These are phyloP conservation scores for Teratosphaeria pseudoeucalypti DNA, from an alignment of 2,329 filamentous ascomycete species.

Conservation along the genomic window DNA sequence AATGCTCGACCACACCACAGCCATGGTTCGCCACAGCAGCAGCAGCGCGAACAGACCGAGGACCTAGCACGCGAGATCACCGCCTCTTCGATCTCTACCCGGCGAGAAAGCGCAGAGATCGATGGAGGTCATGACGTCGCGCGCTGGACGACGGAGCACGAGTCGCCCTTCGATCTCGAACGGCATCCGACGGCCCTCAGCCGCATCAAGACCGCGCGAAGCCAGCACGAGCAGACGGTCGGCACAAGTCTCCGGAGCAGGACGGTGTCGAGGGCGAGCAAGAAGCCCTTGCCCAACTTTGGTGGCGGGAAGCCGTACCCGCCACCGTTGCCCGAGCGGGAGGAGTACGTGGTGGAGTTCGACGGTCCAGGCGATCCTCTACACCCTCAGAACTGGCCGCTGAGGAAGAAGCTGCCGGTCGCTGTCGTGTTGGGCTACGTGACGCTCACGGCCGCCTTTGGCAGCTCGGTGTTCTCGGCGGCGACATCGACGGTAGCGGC, in stretches of 20 bases:
- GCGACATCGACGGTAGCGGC: constrained; percentile 32
- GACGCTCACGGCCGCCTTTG: constrained; percentile 60
- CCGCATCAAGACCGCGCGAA: constrained; percentile 58
- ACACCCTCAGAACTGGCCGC: constrained; percentile 79
- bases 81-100: constrained; percentile 34
- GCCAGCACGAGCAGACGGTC: constrained; percentile 60
- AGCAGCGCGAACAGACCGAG: constrained; percentile 20
- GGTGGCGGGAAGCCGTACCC: constrained; percentile 46
- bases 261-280: constrained; percentile 40
- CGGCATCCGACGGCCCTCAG: constrained; percentile 58
- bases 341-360: constrained; percentile 68
- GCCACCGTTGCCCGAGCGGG: constrained; percentile 6
- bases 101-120: constrained; percentile 26
- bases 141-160: constrained; percentile 52
- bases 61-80: constrained; percentile 7
- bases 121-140: constrained; percentile 40
- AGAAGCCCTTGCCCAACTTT: constrained; percentile 54
- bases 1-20: constrained; percentile 18
- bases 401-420: constrained; percentile 65
- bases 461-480: constrained; percentile 41
- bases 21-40: constrained; percentile 10
- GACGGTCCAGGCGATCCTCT: constrained; percentile 72
- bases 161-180: constrained; percentile 43
- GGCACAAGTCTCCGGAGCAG: constrained; percentile 39
- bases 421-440: constrained; percentile 62